Evolutionary conservation across 495 filamentous ascomycete species (phyloP).

Genomic region (Hyaloscypha hepaticicola): DNA sequence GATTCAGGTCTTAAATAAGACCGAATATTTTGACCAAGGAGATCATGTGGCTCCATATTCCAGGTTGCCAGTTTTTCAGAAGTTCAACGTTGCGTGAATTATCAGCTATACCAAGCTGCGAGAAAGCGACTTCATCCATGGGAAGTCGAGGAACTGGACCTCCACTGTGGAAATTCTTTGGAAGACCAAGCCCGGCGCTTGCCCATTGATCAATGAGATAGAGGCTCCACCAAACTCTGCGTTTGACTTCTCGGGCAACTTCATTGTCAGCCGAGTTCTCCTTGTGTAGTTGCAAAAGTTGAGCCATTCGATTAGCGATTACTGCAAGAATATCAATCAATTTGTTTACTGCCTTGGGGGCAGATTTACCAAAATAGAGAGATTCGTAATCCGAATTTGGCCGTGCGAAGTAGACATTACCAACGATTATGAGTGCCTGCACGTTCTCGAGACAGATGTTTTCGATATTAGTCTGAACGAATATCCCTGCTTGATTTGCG

Average conservation of each 20-base stretch:
- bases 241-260: slow-evolving; percentile 12
- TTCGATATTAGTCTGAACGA: slow-evolving; percentile 15
- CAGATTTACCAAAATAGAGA: slow-evolving; percentile 19
- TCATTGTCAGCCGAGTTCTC: neutral
- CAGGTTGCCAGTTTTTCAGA: slow-evolving; percentile 8
- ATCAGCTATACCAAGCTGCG: neutral
- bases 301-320: slow-evolving; percentile 23
- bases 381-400: slow-evolving; percentile 13
- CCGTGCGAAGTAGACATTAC: slow-evolving; percentile 16
- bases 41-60: slow-evolving; percentile 23
- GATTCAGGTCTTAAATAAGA: slow-evolving; percentile 17
- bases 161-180: neutral
- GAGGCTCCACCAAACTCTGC: slow-evolving; percentile 21
- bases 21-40: slow-evolving; percentile 16
- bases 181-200: slow-evolving; percentile 9
- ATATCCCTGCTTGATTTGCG: slow-evolving; percentile 3
- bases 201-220: slow-evolving; percentile 21
- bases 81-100: neutral
- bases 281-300: slow-evolving; percentile 7
- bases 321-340: slow-evolving; percentile 6
- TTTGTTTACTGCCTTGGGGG: neutral
- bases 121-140: slow-evolving; percentile 17
- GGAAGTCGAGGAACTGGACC: slow-evolving; percentile 3
- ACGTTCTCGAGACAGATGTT: slow-evolving; percentile 25
- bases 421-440: slow-evolving; percentile 24